Conservation (phyloP, 345 rosid genomes). For the Syzygium aqueum region DNA sequence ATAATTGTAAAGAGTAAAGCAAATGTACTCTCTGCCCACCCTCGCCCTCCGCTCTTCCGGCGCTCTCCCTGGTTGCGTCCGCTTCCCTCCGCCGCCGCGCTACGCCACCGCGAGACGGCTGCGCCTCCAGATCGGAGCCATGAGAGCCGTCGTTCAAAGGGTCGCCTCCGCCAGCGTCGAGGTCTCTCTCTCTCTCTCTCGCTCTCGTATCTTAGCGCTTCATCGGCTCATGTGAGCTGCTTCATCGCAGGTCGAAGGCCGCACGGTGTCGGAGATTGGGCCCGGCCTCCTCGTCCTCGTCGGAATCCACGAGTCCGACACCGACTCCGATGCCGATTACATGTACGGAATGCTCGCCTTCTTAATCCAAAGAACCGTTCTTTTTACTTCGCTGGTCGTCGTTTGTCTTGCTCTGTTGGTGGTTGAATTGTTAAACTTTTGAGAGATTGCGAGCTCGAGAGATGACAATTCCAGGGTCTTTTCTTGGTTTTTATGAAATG, state of each 20-base stretch:
- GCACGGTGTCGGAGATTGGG: constrained; percentile 68
- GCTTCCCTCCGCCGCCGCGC: background rate
- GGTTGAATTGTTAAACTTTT: background rate
- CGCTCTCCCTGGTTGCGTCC: background rate
- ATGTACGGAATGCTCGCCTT: constrained; percentile 25
- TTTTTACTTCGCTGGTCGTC: background rate
- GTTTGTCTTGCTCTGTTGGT: background rate
- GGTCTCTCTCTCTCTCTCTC: constrained; percentile 9
- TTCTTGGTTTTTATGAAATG: background rate
- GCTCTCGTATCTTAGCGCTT: background rate
- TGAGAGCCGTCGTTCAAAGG: constrained; percentile 85
- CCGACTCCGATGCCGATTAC: constrained; percentile 71
- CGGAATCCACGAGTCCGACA: constrained; percentile 73
- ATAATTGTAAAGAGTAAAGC: background rate
- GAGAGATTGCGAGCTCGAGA: background rate
- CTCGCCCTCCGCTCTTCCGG: background rate
- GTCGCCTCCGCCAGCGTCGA: constrained; percentile 73
- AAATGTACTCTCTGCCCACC: background rate
- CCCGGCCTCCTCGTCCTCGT: constrained; percentile 79
- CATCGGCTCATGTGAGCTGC: background rate
- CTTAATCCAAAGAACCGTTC: background rate
- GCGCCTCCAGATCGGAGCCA: constrained; percentile 38
- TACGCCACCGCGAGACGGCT: background rate
- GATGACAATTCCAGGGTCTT: background rate
- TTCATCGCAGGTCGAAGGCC: constrained; percentile 59